Conservation (phyloP, 352 stramenopile species). For the Pythium plurisporium region DNA sequence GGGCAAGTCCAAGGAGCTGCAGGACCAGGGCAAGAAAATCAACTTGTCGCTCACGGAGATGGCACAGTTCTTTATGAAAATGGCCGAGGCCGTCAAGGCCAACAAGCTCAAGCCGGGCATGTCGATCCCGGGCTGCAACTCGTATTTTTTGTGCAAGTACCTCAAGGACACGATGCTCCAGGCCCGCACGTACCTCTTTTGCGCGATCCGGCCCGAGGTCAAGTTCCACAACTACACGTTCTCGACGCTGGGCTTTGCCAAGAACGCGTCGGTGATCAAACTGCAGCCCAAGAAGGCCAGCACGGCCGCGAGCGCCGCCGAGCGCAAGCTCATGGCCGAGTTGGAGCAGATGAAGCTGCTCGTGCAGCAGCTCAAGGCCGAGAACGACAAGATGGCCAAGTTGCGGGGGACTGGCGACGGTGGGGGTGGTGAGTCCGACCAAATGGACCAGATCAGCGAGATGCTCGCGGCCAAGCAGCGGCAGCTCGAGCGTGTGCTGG, state of each 20-base stretch:
- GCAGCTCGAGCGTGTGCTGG: conserved; percentile 66
- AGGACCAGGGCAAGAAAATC: conserved; percentile 96
- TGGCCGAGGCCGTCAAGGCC: conserved; percentile 91
- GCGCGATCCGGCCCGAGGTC: conserved; percentile 91
- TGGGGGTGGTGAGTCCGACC: conserved; percentile 24
- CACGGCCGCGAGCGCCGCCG: conserved; percentile 81
- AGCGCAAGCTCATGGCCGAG: conserved; percentile 93
- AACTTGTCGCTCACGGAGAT: conserved; percentile 94
- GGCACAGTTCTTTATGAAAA: conserved; percentile 97
- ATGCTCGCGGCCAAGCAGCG: conserved; percentile 68
- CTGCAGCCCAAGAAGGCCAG: conserved; percentile 94
- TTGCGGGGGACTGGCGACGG: conserved; percentile 29
- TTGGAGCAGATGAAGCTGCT: conserved; percentile 92
- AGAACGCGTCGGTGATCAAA: conserved; percentile 94
- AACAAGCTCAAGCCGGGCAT: conserved; percentile 93
- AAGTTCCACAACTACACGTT: conserved; percentile 93
- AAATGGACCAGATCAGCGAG: conserved; percentile 62
- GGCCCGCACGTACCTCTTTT: conserved; percentile 91
- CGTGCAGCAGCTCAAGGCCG: conserved; percentile 73
- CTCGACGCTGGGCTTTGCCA: conserved; percentile 92
- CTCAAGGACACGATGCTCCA: conserved; percentile 96
- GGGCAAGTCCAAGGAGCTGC: conserved; percentile 91
- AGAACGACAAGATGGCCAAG: conserved; percentile 79
- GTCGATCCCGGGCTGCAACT: conserved; percentile 93
- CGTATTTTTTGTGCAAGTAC: conserved; percentile 95